phyloP scores from a whole-genome alignment of 2,329 filamentous ascomycete genomes.

The Davidsoniella australis region DNA sequence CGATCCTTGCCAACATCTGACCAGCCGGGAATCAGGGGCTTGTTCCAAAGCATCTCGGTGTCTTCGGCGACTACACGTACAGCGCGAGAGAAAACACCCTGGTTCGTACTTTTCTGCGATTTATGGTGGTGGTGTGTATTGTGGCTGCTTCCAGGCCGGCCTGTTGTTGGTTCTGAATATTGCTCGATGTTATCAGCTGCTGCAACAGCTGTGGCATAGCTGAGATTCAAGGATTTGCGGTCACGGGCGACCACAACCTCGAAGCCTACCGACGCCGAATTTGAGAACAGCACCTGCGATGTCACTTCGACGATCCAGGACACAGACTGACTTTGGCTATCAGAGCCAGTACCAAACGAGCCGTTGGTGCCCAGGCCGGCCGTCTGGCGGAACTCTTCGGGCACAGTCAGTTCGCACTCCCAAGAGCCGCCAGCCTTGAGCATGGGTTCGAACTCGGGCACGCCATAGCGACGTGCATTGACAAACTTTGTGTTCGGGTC shows the following conservation, averaged over 20 bases:
- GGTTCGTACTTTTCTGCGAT: constrained; percentile 17
- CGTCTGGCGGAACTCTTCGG: constrained; percentile 55
- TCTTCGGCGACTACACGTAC: constrained; percentile 69
- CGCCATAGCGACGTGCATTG: constrained; percentile 50
- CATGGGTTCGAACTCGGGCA: constrained; percentile 88
- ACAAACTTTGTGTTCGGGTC: constrained; percentile 66
- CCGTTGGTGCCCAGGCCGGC: constrained; percentile 32
- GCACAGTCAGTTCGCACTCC: constrained; percentile 64
- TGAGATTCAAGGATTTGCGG: constrained; percentile 60
- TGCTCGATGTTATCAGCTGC: constrained; percentile 19
- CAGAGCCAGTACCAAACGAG: constrained; percentile 28
- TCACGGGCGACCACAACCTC: constrained; percentile 78
- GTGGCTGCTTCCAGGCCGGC: constrained; percentile 1
- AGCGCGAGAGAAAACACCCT: constrained; percentile 72
- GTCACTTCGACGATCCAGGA: constrained; percentile 85
- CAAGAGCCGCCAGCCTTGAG: constrained; percentile 85
- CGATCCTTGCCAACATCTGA: constrained; percentile 24
- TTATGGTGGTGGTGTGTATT: constrained; percentile 20
- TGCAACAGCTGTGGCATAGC: constrained; percentile 26
- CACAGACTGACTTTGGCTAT: constrained; percentile 38
- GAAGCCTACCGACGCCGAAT: constrained; percentile 70
- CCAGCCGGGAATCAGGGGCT: constrained; percentile 60
- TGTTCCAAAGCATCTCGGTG: constrained; percentile 81
- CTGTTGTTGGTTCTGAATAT: neutral
- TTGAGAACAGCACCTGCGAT: constrained; percentile 88